Evolutionary conservation across 441 rosid species (phyloP), one percentile per base, ranked within the genome.

Genomic region (Gossypium schwendimanii): DNA sequence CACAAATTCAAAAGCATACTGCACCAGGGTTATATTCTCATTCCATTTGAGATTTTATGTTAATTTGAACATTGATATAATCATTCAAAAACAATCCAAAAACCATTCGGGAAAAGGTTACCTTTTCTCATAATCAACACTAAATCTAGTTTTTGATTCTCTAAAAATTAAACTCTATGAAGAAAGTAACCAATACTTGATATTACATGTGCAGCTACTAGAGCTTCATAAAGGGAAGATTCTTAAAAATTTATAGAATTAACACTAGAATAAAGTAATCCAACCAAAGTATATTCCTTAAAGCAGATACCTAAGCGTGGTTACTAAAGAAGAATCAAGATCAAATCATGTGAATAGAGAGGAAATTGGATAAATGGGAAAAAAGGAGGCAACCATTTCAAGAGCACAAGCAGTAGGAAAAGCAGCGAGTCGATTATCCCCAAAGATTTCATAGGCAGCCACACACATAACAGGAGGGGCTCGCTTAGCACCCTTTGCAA

Each of bases 351-450:
- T 47, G n/a, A 69, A 63, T 31, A 61, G 20, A 57, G 11, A 52
- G 0, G 63, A 76, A 36, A 3, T 2, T 0, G 17, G 45, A 11
- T 17, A 14, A 20, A 50, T 8, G 17, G 17, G 6, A 15, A 14
- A 23, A 45, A 2, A 11, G 20, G 24, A 21, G 50, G 20, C 39
- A 65, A 89, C 97, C 98, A 94, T 94, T 87, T 94, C 97, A 66
- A 92, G 97, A 72, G 97, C 97, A 75, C 97, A 92, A 1, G 97
- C 97, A 31, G 98, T 94, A 39, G 98, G 98, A 80, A 90, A 94
- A 52, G 93, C 94, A 36, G 94, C 95, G 67, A 77, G 77, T 52
- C 98, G 93, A 69, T 84, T 18, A 47, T 86, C 94, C 14, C 94
- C 98, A 72, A 94, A 71, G 75, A 94, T 96, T 82, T 92, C 97